A percentile compares a stretch with the other conserved stretches of the same genome.
phyloP scores from a whole-genome alignment of 2,329 filamentous ascomycete genomes.

The Fusarium dlaminii region DNA sequence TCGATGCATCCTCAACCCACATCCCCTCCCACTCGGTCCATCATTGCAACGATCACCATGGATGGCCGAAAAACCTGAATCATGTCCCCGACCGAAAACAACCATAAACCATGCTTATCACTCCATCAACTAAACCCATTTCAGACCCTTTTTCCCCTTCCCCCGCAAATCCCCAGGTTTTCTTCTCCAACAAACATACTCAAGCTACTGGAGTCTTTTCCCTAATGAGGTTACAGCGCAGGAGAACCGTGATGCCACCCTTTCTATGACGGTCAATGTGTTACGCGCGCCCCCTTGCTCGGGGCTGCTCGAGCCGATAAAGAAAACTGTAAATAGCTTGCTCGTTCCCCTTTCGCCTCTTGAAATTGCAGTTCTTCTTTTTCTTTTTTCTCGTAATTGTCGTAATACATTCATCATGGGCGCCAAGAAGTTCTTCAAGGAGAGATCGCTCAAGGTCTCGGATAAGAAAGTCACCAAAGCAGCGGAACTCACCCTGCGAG shows the following conservation, averaged over 20 bases:
- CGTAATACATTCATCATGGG: conserved; percentile 49
- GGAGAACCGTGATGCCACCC: conserved; percentile 10
- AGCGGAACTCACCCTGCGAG: conserved; percentile 68
- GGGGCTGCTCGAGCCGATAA: conserved; percentile 23
- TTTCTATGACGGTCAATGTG: conserved; percentile 15
- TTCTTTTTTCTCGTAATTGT: not conserved
- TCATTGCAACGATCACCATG: conserved; percentile 25
- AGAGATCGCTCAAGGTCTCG: conserved; percentile 56
- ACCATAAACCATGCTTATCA: conserved; percentile 1
- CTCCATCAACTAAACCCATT: conserved; percentile 6
- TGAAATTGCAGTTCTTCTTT: not conserved
- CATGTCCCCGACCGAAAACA: conserved; percentile 3
- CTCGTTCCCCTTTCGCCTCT: not conserved
- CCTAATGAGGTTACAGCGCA: conserved; percentile 29
- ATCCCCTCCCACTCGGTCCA: conserved; percentile 29
- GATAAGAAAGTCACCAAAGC: conserved; percentile 54
- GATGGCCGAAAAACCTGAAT: conserved; percentile 10
- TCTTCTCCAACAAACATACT: conserved; percentile 33
- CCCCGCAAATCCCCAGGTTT: conserved; percentile 34
- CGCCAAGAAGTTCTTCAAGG: conserved; percentile 55
- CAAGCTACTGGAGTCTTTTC: conserved; percentile 8
- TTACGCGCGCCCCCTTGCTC: conserved; percentile 5
- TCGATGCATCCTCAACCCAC: not conserved
- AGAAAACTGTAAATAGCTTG: conserved; percentile 13
- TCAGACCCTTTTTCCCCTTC: not conserved